A percentile compares a stretch with the other conserved stretches of the same genome.
Evolutionary conservation across 2,329 filamentous ascomycete species (phyloP).

Genomic region (Fonsecaea monophora): DNA sequence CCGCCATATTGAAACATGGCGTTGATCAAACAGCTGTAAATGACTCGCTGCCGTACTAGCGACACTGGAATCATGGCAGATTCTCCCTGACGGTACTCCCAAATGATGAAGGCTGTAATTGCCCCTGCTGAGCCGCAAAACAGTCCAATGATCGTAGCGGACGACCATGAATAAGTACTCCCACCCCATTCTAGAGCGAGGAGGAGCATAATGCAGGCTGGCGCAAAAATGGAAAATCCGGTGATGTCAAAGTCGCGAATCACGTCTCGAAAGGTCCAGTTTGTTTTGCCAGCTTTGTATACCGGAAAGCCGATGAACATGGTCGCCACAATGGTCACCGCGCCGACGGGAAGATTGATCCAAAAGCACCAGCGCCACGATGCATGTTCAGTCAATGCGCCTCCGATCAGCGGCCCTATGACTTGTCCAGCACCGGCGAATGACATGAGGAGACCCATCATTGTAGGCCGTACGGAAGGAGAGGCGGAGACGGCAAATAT

Average conservation of each 20-base stretch:
- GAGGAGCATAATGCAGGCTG: slow-evolving; percentile 39
- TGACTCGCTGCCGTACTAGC: slow-evolving; percentile 29
- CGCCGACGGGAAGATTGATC: slow-evolving; percentile 53
- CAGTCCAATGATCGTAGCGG: slow-evolving; percentile 41
- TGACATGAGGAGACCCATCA: slow-evolving; percentile 43
- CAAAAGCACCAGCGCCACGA: slow-evolving; percentile 51
- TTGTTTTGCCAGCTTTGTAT: slow-evolving; percentile 34
- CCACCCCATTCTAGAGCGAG: slow-evolving; percentile 43
- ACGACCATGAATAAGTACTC: slow-evolving; percentile 36
- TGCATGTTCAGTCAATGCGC: slow-evolving; percentile 47
- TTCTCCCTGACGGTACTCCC: slow-evolving; percentile 37
- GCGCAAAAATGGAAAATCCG: slow-evolving; percentile 40
- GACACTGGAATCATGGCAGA: slow-evolving; percentile 39
- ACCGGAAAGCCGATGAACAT: slow-evolving; percentile 43
- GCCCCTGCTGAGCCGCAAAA: slow-evolving; percentile 40
- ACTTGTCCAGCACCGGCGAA: slow-evolving; percentile 49
- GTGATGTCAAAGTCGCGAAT: slow-evolving; percentile 39
- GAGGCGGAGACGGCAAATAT: slow-evolving; percentile 45
- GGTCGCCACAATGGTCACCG: slow-evolving; percentile 48
- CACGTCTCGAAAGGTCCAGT: slow-evolving; percentile 27
- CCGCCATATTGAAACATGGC: slow-evolving; percentile 45
- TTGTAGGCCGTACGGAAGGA: slow-evolving; percentile 45
- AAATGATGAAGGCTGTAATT: slow-evolving; percentile 44
- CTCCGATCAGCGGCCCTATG: slow-evolving; percentile 53
- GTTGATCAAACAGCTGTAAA: slow-evolving; percentile 29